Evolutionary conservation across 1,139 yeast genomes (phyloP).

Genomic region (Hyphopichia wangnamkhiaoensis): DNA sequence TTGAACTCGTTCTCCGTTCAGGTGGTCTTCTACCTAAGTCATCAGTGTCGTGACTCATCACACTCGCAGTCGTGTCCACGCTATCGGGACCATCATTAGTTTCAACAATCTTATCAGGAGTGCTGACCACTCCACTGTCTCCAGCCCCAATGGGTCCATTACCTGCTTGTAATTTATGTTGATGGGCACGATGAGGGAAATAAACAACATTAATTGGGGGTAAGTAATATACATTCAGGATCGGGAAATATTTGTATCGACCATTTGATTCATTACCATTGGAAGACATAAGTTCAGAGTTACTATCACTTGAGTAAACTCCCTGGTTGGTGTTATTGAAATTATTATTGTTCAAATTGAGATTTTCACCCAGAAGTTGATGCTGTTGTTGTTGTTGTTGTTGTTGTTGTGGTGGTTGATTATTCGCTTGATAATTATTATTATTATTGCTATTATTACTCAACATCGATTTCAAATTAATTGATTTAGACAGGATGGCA

Average conservation of each 20-base stretch:
- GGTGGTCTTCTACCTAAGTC: constrained; percentile 5
- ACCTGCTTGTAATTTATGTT: constrained; percentile 21
- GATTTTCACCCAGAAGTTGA: constrained; percentile 1
- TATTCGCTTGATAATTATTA: too few relatives aligned
- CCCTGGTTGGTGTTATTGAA: neutral
- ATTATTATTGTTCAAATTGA: neutral
- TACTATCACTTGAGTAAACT: neutral
- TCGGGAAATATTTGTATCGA: constrained; percentile 55
- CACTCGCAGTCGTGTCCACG: too few relatives aligned
- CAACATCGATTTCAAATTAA: constrained; percentile 14
- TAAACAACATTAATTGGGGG: constrained; percentile 64
- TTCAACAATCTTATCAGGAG: neutral
- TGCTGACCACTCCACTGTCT: constrained; percentile 5
- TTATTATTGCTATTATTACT: neutral
- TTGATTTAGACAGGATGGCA: constrained; percentile 12
- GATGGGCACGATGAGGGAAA: constrained; percentile 61
- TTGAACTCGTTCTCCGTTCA: constrained; percentile 26
- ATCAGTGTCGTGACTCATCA: constrained; percentile 9
- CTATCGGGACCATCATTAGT: neutral
- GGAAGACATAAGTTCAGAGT: too few relatives aligned
- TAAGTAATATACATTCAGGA: constrained; percentile 55
- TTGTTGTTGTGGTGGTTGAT: neutral
- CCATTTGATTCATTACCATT: constrained; percentile 10
- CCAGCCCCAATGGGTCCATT: neutral
- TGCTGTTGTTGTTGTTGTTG: constrained; percentile 3